These are phyloP conservation scores for Claviceps spartinae DNA, from an alignment of 2,329 filamentous ascomycete species.

Conservation along the genomic window DNA sequence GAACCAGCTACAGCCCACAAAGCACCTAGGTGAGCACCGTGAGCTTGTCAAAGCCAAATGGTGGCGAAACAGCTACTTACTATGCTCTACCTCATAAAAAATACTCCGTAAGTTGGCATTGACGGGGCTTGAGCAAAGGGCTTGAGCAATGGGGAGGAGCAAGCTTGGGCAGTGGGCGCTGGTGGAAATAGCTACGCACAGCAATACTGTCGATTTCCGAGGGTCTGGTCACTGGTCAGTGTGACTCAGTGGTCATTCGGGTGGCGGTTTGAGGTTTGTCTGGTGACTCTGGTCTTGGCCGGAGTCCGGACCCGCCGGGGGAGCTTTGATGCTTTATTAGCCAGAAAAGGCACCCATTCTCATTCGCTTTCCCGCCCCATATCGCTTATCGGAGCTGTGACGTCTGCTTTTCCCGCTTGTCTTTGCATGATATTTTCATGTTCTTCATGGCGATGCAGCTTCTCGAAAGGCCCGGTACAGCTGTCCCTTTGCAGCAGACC, in stretches of 20 bases:
- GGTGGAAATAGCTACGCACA: neutral
- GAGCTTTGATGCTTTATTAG: neutral
- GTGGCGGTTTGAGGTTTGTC: neutral
- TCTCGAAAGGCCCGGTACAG: neutral
- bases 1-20: neutral
- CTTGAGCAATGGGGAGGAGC: too few species aligned
- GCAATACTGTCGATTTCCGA: too few species aligned
- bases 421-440: neutral
- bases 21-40: neutral
- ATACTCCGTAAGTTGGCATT: neutral
- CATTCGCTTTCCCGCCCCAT: neutral
- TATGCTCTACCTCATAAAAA: too few species aligned
- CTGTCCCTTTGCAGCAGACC: neutral
- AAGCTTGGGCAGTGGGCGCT: neutral
- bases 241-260: too few species aligned
- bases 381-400: neutral
- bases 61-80: neutral
- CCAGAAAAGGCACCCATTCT: constrained; percentile 3
- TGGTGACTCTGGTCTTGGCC: constrained; percentile 3
- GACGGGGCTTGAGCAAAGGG: neutral
- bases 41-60: neutral
- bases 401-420: neutral
- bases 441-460: neutral
- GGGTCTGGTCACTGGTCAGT: too few species aligned
- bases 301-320: constrained; percentile 7